Evolutionary conservation across 768 basidiomycete species (phyloP).

Genomic region (Imleria badia): DNA sequence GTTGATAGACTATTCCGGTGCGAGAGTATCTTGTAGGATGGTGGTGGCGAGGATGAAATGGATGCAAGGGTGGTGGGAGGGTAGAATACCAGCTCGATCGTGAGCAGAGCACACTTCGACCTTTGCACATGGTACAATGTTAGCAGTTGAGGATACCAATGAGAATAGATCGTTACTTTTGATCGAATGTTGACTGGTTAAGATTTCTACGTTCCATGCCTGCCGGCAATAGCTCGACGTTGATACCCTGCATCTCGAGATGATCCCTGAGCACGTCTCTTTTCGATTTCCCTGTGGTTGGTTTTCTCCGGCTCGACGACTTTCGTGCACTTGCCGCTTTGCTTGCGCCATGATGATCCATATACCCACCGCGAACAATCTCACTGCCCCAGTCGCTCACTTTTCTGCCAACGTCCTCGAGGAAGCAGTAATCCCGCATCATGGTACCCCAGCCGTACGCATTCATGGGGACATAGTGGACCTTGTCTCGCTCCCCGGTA

Average conservation of each 20-base stretch:
- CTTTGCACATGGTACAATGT: slow-evolving; percentile 45
- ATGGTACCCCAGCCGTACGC: slow-evolving; percentile 81
- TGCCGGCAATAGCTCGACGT: slow-evolving; percentile 70
- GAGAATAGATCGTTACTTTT: slow-evolving; percentile 54
- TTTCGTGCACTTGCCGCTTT: slow-evolving; percentile 16
- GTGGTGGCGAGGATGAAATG: slow-evolving; percentile 35
- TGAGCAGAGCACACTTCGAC: slow-evolving; percentile 64
- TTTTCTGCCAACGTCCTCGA: slow-evolving; percentile 79
- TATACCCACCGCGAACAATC: slow-evolving; percentile 62
- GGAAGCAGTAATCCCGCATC: slow-evolving; percentile 85
- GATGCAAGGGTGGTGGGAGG: slow-evolving; percentile 48
- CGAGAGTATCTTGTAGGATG: slow-evolving; percentile 54
- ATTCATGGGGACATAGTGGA: slow-evolving; percentile 76
- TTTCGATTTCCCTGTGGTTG: slow-evolving; percentile 44
- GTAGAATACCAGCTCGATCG: slow-evolving; percentile 71
- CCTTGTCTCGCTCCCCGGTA: slow-evolving; percentile 72
- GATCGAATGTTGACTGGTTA: slow-evolving; percentile 85
- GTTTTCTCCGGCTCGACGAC: slow-evolving; percentile 30
- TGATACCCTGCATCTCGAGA: slow-evolving; percentile 65
- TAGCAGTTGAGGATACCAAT: slow-evolving; percentile 7
- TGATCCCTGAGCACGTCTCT: slow-evolving; percentile 66
- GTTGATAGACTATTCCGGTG: slow-evolving; percentile 57
- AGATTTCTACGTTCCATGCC: slow-evolving; percentile 79
- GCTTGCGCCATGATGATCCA: slow-evolving; percentile 22
- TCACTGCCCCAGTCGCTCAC: slow-evolving; percentile 73